A percentile compares a stretch with the other conserved stretches of the same genome.
phyloP scores from a whole-genome alignment of 73 alveolate species.

The Paramecium caudatum region DNA sequence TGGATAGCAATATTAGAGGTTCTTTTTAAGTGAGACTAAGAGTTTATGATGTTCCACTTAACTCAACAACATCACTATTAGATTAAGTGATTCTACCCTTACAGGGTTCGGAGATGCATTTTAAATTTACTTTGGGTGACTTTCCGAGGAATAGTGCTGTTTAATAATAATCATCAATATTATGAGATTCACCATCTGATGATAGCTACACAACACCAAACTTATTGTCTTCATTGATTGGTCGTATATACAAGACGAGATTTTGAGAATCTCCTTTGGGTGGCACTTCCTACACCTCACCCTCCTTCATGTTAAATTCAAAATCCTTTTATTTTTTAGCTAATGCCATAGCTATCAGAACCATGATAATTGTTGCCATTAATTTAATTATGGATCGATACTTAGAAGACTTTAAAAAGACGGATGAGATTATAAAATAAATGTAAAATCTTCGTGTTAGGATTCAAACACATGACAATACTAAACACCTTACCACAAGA shows the following conservation, averaged over 20 bases:
- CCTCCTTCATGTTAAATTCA: background rate
- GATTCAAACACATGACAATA: background rate
- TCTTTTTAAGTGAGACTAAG: background rate
- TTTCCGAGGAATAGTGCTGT: background rate
- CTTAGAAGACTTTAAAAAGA: background rate
- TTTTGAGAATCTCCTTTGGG: background rate
- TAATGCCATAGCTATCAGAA: background rate
- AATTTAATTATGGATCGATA: background rate
- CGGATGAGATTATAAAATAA: background rate
- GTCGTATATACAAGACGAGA: background rate
- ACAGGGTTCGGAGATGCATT: background rate
- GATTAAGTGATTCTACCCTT: background rate
- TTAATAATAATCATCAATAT: background rate
- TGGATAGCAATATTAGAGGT: background rate
- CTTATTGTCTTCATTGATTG: background rate
- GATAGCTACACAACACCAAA: background rate
- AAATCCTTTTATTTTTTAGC: conserved; percentile 11
- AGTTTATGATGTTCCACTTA: background rate
- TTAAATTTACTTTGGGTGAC: background rate
- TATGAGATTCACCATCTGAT: background rate
- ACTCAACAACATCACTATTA: background rate
- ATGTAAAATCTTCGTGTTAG: background rate
- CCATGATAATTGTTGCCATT: background rate
- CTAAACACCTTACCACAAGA: background rate
- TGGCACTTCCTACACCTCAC: background rate